phyloP scores from a whole-genome alignment of 1,284 basidiomycete species.

The Cryptococcus floricola region DNA sequence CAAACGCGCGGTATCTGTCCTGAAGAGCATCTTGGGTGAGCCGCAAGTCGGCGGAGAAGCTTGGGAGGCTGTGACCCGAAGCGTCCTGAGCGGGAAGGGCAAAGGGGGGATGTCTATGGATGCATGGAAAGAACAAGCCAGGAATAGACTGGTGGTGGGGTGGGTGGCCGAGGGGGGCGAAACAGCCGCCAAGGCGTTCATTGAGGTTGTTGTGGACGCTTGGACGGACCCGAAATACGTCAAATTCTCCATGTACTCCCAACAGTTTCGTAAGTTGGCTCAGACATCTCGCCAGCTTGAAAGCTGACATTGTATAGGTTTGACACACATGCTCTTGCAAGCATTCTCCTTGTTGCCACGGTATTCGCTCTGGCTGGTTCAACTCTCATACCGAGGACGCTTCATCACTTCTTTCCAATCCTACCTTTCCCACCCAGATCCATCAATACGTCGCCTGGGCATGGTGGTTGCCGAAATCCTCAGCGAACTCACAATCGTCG shows the following conservation, averaged over 20 bases:
- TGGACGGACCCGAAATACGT: constrained; percentile 50
- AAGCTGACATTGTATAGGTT: constrained; percentile 50
- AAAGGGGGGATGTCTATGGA: constrained; percentile 1
- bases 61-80: constrained; percentile 25
- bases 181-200: constrained; percentile 51
- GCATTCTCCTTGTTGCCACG: constrained; percentile 59
- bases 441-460: constrained; percentile 75
- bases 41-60: constrained; percentile 28
- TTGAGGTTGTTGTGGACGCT: constrained; percentile 34
- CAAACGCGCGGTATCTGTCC: constrained; percentile 18
- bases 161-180: constrained; percentile 27
- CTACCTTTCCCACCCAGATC: constrained; percentile 76
- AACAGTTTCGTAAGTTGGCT: constrained; percentile 39
- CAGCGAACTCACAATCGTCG: constrained; percentile 34
- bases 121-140: constrained; percentile 10
- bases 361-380: constrained; percentile 50
- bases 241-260: constrained; percentile 40
- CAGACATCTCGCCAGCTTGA: background rate
- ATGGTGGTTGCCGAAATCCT: constrained; percentile 85
- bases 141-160: constrained; percentile 30
- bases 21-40: constrained; percentile 26
- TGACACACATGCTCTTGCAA: constrained; percentile 67
- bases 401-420: constrained; percentile 71
- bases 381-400: constrained; percentile 52
- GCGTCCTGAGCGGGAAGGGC: constrained; percentile 5